These are phyloP conservation scores for Bathelium albidoporum DNA, from an alignment of 495 filamentous ascomycete species.

Conservation along the genomic window DNA sequence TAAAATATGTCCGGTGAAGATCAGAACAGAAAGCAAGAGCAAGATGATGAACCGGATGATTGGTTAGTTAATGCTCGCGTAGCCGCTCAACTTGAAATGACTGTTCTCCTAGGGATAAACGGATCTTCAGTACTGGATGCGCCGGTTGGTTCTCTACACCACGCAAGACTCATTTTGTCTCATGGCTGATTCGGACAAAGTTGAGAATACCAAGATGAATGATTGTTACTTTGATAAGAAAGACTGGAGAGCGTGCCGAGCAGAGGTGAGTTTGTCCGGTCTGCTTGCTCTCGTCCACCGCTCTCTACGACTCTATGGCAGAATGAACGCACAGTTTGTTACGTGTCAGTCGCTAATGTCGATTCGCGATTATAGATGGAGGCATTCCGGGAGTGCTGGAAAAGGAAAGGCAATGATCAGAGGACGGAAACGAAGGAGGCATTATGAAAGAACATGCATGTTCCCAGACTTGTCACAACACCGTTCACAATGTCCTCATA, in stretches of 20 bases:
- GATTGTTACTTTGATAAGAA: conserved; percentile 95
- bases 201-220: conserved; percentile 80
- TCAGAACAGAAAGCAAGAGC: conserved; percentile 32
- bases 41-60: conserved; percentile 89
- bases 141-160: conserved; percentile 48
- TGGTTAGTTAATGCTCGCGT: conserved; percentile 50
- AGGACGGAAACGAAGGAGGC: conserved; percentile 65
- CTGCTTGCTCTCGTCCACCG: background rate
- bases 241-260: conserved; percentile 84
- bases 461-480: no score
- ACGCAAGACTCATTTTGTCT: background rate
- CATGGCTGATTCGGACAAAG: conserved; percentile 36
- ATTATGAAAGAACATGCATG: conserved; percentile 22
- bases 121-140: conserved; percentile 95
- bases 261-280: conserved; percentile 56
- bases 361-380: conserved; percentile 59
- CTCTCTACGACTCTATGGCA: background rate
- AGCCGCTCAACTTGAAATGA: background rate
- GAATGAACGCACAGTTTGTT: background rate
- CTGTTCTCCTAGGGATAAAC: conserved; percentile 61
- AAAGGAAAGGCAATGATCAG: conserved; percentile 74
- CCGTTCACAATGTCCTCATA: no score
- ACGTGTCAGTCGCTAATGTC: background rate
- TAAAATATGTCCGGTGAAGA: background rate
- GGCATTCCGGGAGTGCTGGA: conserved; percentile 86